A percentile compares a stretch with the other conserved stretches of the same genome.
phyloP scores from a whole-genome alignment of 1,139 yeast genomes.

The Hemisphaericaspora xylofermentans region DNA sequence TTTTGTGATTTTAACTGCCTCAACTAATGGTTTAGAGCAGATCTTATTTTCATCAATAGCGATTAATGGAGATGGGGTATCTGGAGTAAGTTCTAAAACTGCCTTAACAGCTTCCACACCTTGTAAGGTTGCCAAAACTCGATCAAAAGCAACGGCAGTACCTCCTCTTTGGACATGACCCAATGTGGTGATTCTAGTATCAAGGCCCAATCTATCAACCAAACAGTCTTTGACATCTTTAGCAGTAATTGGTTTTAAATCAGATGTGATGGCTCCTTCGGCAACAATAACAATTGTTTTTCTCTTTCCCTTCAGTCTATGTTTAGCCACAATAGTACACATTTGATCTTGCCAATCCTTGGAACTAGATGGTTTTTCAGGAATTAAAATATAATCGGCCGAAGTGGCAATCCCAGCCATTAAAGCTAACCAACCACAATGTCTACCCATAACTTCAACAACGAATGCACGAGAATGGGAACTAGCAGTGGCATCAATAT shows the following conservation, averaged over 20 bases:
- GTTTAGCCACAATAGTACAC: conserved; percentile 63
- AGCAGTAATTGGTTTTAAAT: conserved; percentile 63
- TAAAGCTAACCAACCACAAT: conserved; percentile 84
- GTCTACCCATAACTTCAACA: conserved; percentile 88
- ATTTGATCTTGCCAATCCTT: conserved; percentile 66
- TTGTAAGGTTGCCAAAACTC: conserved; percentile 73
- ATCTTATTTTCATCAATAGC: conserved; percentile 72
- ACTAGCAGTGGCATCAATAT: conserved; percentile 80
- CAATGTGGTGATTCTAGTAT: conserved; percentile 74
- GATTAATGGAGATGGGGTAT: conserved; percentile 74
- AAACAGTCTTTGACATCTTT: conserved; percentile 68
- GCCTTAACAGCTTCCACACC: conserved; percentile 86
- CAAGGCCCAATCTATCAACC: conserved; percentile 64
- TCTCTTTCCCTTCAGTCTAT: conserved; percentile 70
- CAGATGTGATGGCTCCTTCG: conserved; percentile 75
- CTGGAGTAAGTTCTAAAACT: conserved; percentile 65
- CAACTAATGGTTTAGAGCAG: conserved; percentile 66
- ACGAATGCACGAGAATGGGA: conserved; percentile 84
- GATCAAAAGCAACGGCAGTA: conserved; percentile 77
- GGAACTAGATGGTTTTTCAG: conserved; percentile 69
- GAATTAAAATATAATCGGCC: conserved; percentile 78
- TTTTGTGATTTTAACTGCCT: conserved; percentile 69
- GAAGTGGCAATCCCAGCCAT: conserved; percentile 84
- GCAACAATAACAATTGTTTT: conserved; percentile 81
- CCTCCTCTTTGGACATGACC: conserved; percentile 91